Conservation (phyloP, 1,284 basidiomycete species). For the Ganoderma sp. region DNA sequence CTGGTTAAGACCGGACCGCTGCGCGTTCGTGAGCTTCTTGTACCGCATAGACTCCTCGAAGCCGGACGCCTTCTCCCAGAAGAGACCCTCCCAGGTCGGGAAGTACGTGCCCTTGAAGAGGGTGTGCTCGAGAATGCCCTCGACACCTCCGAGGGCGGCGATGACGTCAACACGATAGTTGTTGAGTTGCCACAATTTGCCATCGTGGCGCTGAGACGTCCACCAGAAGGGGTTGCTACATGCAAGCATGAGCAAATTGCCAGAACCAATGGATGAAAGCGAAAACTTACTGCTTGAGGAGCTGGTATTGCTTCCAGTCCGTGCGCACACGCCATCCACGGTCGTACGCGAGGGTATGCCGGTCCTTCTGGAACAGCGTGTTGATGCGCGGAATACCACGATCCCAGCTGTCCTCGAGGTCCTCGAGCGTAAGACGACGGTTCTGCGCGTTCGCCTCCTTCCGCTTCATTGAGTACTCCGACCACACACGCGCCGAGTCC, state of each 20-base stretch:
- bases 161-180: conserved; percentile 99
- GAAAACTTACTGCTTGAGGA: conserved; percentile 79
- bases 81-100: conserved; percentile 91
- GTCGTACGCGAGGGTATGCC: conserved; percentile 97
- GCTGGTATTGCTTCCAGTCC: conserved; percentile 97
- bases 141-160: conserved; percentile 97
- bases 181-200: conserved; percentile 98
- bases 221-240: conserved; percentile 94
- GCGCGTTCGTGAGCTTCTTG: conserved; percentile 95
- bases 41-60: conserved; percentile 98
- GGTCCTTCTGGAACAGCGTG: conserved; percentile 97
- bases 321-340: conserved; percentile 97
- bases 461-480: conserved; percentile 99
- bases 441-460: conserved; percentile 99
- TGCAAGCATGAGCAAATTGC: neutral
- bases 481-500: conserved; percentile 98
- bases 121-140: conserved; percentile 97
- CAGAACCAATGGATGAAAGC: neutral
- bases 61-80: conserved; percentile 96
- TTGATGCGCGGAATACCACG: conserved; percentile 98
- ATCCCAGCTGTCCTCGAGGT: conserved; percentile 97
- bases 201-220: conserved; percentile 98
- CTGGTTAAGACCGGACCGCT: conserved; percentile 95
- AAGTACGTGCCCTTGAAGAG: conserved; percentile 98
- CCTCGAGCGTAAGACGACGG: conserved; percentile 94